Conservation (phyloP, 768 basidiomycete species). For the Tricholoma flavovirens region DNA sequence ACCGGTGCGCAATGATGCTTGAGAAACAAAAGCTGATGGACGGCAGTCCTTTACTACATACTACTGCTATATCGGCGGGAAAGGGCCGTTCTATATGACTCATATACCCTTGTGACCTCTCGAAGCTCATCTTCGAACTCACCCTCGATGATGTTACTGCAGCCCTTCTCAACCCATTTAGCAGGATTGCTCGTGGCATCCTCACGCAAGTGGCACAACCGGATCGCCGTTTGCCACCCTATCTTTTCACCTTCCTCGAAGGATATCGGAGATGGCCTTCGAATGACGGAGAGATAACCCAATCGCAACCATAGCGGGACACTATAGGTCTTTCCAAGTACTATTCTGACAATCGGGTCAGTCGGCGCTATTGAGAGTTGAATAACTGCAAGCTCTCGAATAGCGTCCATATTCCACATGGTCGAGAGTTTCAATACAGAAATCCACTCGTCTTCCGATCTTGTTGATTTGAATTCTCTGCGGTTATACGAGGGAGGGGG, state of each 20-base stretch:
- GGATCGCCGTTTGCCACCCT: constrained; percentile 6
- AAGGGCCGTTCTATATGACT: neutral
- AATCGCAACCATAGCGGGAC: constrained; percentile 14
- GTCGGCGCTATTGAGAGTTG: constrained; percentile 3
- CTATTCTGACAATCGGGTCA: constrained; percentile 4
- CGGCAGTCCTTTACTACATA: too few species aligned
- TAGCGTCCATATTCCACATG: constrained; percentile 14
- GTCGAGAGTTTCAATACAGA: constrained; percentile 9
- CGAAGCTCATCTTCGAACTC: neutral
- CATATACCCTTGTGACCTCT: neutral
- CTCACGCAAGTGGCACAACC: constrained; percentile 12
- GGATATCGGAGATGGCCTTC: constrained; percentile 1
- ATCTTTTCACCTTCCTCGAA: constrained; percentile 7
- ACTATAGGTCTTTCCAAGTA: constrained; percentile 9
- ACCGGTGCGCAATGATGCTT: too few species aligned
- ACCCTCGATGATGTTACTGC: neutral
- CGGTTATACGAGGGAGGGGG: neutral
- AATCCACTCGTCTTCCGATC: constrained; percentile 12
- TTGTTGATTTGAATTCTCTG: constrained; percentile 1
- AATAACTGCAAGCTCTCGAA: constrained; percentile 8
- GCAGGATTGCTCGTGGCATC: neutral
- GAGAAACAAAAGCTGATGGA: too few species aligned
- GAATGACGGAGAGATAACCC: constrained; percentile 8
- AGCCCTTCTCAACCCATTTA: neutral
- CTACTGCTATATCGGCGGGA: neutral